phyloP scores from a whole-genome alignment of 768 basidiomycete species.

The Boletus insuetus region DNA sequence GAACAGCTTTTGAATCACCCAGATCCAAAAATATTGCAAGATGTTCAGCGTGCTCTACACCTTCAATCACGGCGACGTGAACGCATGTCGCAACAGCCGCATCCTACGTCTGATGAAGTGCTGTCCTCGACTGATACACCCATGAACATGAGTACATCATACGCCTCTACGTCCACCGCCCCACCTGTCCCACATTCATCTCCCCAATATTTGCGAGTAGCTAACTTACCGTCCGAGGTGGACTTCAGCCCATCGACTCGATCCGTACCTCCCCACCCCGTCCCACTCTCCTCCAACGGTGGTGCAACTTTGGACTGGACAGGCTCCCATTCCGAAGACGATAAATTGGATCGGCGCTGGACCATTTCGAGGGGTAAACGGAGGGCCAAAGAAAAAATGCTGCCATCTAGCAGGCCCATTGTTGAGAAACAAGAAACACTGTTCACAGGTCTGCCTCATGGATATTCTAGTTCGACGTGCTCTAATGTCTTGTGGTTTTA shows the following conservation, averaged over 20 bases:
- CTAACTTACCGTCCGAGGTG: conserved; percentile 41
- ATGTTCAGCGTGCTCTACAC: conserved; percentile 72
- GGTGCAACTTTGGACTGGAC: conserved; percentile 76
- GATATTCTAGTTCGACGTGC: conserved; percentile 1
- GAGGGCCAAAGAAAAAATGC: conserved; percentile 51
- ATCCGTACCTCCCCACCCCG: conserved; percentile 50
- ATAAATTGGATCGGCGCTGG: conserved; percentile 62
- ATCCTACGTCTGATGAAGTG: conserved; percentile 18
- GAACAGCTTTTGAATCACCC: conserved; percentile 10
- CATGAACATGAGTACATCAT: conserved; percentile 25
- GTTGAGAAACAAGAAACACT: conserved; percentile 59
- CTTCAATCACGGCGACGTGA: conserved; percentile 75
- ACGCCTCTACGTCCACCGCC: conserved; percentile 31
- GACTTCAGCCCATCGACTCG: conserved; percentile 71
- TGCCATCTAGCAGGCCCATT: conserved; percentile 40
- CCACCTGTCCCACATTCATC: conserved; percentile 14
- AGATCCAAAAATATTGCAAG: conserved; percentile 82
- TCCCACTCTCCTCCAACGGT: conserved; percentile 66
- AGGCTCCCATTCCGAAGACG: conserved; percentile 52
- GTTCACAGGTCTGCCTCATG: conserved; percentile 47
- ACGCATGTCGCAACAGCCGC: conserved; percentile 36
- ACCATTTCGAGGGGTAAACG: conserved; percentile 49
- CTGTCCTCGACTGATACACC: conserved; percentile 27
- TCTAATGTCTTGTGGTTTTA: conserved; percentile 23
- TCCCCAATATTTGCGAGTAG: conserved; percentile 21